These are phyloP conservation scores for Pterocarpus macrocarpus DNA, from an alignment of 306 rosid species.

Conservation along the genomic window DNA sequence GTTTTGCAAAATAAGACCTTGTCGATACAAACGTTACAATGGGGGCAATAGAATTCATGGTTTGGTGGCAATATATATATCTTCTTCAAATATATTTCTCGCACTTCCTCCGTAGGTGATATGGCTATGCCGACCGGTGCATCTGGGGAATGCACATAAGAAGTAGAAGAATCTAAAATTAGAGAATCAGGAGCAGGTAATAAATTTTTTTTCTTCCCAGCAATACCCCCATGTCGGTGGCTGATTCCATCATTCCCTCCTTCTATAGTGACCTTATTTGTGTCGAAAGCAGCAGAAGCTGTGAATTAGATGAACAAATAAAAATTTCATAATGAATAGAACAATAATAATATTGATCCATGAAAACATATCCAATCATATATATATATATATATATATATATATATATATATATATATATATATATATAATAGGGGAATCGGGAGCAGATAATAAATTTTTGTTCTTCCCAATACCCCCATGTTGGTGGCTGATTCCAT, in stretches of 20 bases:
- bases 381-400: not conserved
- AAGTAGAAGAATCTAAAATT: not conserved
- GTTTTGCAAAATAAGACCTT: slow-evolving; percentile 56
- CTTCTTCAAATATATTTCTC: slow-evolving; percentile 58
- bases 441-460: not conserved
- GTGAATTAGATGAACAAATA: not conserved
- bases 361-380: not conserved
- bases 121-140: slow-evolving; percentile 18
- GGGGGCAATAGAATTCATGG: slow-evolving; percentile 75
- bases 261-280: not conserved
- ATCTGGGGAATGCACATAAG: not conserved
- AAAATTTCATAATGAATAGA: not conserved
- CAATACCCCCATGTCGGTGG: not conserved
- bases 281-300: not conserved
- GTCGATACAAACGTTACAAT: slow-evolving; percentile 62
- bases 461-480: not conserved
- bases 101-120: slow-evolving; percentile 12
- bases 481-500: not conserved
- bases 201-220: not conserved
- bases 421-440: too few species aligned
- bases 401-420: too few species aligned
- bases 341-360: not conserved
- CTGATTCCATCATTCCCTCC: not conserved
- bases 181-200: not conserved
- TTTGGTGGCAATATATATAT: slow-evolving; percentile 50